Percentiles rank a stretch among this genome's conserved stretches.
These are phyloP conservation scores for Penicillium paneum DNA, from an alignment of 2,329 filamentous ascomycete species.

Conservation along the genomic window DNA sequence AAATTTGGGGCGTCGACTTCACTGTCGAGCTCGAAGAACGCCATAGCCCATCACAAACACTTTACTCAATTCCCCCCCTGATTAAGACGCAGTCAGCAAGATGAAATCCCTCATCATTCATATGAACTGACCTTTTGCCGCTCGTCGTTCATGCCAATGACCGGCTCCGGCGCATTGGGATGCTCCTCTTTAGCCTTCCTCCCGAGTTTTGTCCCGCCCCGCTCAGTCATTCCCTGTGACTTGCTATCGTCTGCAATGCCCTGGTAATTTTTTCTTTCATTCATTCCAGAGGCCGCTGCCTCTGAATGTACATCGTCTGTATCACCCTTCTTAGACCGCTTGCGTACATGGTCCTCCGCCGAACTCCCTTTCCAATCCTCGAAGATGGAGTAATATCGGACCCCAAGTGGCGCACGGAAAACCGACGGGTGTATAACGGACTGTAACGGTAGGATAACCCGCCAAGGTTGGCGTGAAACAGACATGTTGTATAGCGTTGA, in stretches of 20 bases:
- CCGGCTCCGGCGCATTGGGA: conserved; percentile 50
- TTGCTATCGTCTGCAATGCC: conserved; percentile 37
- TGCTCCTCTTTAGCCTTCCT: conserved; percentile 47
- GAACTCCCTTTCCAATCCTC: conserved; percentile 37
- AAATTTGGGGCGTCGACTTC: not conserved
- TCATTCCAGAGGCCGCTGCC: conserved; percentile 27
- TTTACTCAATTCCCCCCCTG: conserved; percentile 26
- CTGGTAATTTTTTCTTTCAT: conserved; percentile 31
- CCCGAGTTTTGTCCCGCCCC: conserved; percentile 36
- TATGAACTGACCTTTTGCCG: conserved; percentile 42
- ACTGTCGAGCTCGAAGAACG: conserved; percentile 3
- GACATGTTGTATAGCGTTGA: not conserved
- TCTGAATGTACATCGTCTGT: conserved; percentile 34
- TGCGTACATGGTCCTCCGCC: conserved; percentile 32
- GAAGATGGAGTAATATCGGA: conserved; percentile 20
- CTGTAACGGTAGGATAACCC: conserved; percentile 16
- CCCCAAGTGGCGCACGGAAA: not conserved
- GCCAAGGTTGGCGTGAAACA: conserved; percentile 14
- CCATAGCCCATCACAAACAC: not conserved
- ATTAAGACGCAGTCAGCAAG: conserved; percentile 11
- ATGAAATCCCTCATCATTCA: not conserved
- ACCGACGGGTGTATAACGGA: conserved; percentile 14
- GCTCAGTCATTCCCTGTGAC: conserved; percentile 42
- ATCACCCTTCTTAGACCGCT: conserved; percentile 32
- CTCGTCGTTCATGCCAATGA: conserved; percentile 56